Evolutionary conservation across 2,329 filamentous ascomycete genomes (phyloP), one percentile per base, ranked within the genome.

Genomic region (Fusarium setosum): DNA sequence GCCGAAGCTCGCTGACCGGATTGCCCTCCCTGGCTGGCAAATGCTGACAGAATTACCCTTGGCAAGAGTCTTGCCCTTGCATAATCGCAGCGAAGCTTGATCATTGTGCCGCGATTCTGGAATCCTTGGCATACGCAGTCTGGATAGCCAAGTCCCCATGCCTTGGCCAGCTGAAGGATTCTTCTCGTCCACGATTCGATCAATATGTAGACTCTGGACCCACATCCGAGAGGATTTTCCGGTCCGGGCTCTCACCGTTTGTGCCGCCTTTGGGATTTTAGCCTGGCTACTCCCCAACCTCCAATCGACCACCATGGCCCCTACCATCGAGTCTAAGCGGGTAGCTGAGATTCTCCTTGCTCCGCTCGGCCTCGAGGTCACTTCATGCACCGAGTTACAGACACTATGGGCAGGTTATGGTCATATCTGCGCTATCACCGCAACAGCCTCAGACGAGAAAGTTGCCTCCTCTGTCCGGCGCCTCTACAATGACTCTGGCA

Each of bases 401-500:
- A 77, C 79, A 0, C 73, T 85, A 1, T 85, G 83, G 83, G 83
- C 83, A 1, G 83, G 82, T 15, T 85, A 85, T 59, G 83, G 83
- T 3, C 77, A 87, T 37, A 87, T 90, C 52, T 89, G 84, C 70
- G 80, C 83, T 12, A 68, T 90, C 26, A 80, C 73, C 4, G 86
- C 85, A 5, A 76, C 74, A 13, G 74, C 77, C 1, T 67, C 58
- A 0, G 73, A 63, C 3, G 58, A 69, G 1, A 52, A 70, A 11
- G 57, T 65, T n/a, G 61, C 65, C 5, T 40, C 50, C 5, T 38
- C 57, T 17, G 13, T 58, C 9, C 67, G 66, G 10, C 54, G 47
- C 1, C 37, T 63, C 2, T 62, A 41, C 10, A 59, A 59, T 5
- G 42, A 45, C 4, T 38, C 59, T 6, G 56, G 38, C 9, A 34